Evolutionary conservation across 2,329 filamentous ascomycete species (phyloP), one percentile per base, ranked within the genome.

Genomic region (Epichloe sibirici): DNA sequence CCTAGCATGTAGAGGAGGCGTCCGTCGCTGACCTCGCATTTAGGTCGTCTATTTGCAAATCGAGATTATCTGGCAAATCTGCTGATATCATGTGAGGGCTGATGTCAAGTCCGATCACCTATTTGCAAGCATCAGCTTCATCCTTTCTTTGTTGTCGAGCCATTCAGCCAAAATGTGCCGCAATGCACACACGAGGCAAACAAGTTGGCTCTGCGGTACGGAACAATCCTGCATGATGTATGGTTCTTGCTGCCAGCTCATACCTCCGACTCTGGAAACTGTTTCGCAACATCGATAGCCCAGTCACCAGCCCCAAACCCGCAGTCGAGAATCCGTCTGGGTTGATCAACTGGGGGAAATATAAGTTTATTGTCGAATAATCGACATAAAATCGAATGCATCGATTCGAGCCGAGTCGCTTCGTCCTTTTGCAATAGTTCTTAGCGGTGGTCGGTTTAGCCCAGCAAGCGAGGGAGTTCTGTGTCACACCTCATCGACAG

Each of bases 41-140:
- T 43, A 89, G 69, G 61, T 89, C 83, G 60, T 88, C 85, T 51
- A 88, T 75, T 65, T 88, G 83, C 51, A 88, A 72, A 61, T 83
- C 81, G 52, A 90, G 67, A 61, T 89, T 89, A 4, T 75, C 71
- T 17, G 85, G 82, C 5, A 73, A 62, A 58, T 81, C 77, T 48
- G 85, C 80, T 40, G 83, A 82, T 54, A 78, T 76, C 75, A 84
- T 82, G 60, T 84, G 79, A 28, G 85, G 83, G 59, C 81, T 83
- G 57, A 88, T 79, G 62, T 90, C 86, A 61, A 88, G 75, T 9
- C 81, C 85, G 57, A 84, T 73, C 9, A 88, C 82, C 85, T 88
- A 42, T 48, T 49, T 45, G 44, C 6, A 17, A n/a, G 9, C 37
- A 44, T 47, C 23, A 44, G 48, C 39, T n/a, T 11, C 25, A 4